Conservation (phyloP, 2,329 filamentous ascomycete genomes). For the Talaromyces pinophilus region DNA sequence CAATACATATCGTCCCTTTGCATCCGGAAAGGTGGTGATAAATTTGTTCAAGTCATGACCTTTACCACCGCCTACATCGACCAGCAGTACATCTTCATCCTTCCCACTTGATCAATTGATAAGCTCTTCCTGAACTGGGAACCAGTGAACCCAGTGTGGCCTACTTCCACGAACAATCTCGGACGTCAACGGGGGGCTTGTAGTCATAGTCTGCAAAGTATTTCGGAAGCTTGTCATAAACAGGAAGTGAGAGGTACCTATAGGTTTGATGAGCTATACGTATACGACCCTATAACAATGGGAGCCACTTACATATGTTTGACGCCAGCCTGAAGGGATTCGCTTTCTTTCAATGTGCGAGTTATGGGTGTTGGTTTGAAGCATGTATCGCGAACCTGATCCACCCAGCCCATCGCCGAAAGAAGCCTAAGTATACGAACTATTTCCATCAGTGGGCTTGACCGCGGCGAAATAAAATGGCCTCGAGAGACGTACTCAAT, state of each 20-base stretch:
- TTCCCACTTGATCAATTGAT: conserved; percentile 22
- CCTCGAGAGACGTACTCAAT: neutral
- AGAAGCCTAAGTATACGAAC: conserved; percentile 22
- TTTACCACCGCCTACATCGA: conserved; percentile 35
- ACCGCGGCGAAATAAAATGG: neutral
- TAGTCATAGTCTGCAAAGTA: conserved; percentile 17
- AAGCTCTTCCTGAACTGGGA: conserved; percentile 29
- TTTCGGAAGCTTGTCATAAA: conserved; percentile 21
- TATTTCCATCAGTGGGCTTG: neutral
- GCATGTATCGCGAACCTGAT: conserved; percentile 12
- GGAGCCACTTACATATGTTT: conserved; percentile 14
- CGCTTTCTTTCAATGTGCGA: conserved; percentile 14
- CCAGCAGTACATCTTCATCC: conserved; percentile 25
- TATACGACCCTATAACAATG: neutral
- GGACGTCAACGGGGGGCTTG: conserved; percentile 22
- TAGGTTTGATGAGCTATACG: neutral
- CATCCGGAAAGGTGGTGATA: conserved; percentile 37
- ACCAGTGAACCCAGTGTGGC: conserved; percentile 29
- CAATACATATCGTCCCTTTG: conserved; percentile 48
- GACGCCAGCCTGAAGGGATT: conserved; percentile 15
- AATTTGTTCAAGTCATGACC: conserved; percentile 32
- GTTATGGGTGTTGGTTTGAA: conserved; percentile 20
- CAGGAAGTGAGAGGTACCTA: conserved; percentile 8
- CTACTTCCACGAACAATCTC: conserved; percentile 23
- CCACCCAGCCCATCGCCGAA: conserved; percentile 19